These are phyloP conservation scores for Bretschneidera sinensis DNA, from an alignment of 345 rosid species.

Conservation along the genomic window DNA sequence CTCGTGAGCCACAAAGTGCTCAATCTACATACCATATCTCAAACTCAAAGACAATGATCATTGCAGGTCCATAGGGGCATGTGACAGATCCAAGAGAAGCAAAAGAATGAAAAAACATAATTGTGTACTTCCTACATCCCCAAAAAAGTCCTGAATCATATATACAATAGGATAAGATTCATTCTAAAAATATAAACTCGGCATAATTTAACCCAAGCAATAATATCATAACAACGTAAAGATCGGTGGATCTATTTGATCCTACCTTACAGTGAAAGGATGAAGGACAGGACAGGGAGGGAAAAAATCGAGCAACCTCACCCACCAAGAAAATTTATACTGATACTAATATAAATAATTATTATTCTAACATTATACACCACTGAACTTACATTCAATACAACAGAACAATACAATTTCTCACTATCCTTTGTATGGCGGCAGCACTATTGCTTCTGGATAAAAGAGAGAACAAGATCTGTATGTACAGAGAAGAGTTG, in stretches of 20 bases:
- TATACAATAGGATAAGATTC: neutral
- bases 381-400: slow-evolving; percentile 30
- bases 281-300: neutral
- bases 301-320: slow-evolving; percentile 1
- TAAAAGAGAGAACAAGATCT: slow-evolving; percentile 82
- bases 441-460: slow-evolving; percentile 72
- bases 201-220: neutral
- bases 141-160: too few relatives aligned
- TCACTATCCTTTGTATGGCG: slow-evolving; percentile 6
- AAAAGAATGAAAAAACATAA: too few relatives aligned
- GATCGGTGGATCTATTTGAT: neutral
- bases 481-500: slow-evolving; percentile 97
- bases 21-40: too few relatives aligned
- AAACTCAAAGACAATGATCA: too few relatives aligned
- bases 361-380: slow-evolving; percentile 11
- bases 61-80: too few relatives aligned
- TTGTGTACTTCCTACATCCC: too few relatives aligned
- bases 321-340: slow-evolving; percentile 1
- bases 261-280: neutral
- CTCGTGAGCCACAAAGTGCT: too few relatives aligned
- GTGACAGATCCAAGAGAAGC: too few relatives aligned
- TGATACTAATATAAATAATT: neutral
- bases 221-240: neutral
- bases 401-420: slow-evolving; percentile 1
- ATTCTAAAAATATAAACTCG: neutral